Base-by-base conservation (phyloP, 2,329 filamentous ascomycete species). In the Teratosphaeria epicoccoides region DNA sequence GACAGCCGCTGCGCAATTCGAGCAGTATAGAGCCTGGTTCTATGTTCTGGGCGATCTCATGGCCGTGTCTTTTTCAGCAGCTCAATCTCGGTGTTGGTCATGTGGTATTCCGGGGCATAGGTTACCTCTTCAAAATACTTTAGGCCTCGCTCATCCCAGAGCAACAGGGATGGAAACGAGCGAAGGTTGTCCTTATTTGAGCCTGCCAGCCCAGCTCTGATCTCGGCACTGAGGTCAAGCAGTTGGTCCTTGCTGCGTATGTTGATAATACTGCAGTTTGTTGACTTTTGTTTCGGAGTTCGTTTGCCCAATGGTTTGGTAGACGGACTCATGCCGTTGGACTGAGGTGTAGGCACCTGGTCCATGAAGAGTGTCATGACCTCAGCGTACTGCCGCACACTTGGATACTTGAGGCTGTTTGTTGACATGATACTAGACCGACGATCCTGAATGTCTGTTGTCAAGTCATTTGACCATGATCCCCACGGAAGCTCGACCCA, bases 41-140 rank as follows among this genome's bases (percentile, higher is more conserved):
- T 3, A 49, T 49, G 26, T n/a, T 24, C 22, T 49, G 3, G n/a
- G 47, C 47, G 6, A 49, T 37, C n/a, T 37, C 47, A 10, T 40
- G 47, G 7, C 11, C n/a, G 47, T 49, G 47, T 22, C 12, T 43
- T 9, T 17, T 49, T 29, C n/a, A 49, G 47, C 28, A 49, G 28
- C 6, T 14, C 22, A 20, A 49, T 49, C 47, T 49, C 47, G 2
- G 47, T 22, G 22, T 49, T 49, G 17, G 47, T 49, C 11, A 49
- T 28, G 14, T 49, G 43, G 47, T 49, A 49, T n/a, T 49, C 26
- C 17, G 47, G 29, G 11, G 26, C 20, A 33, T 49, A 49, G 4
- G 47, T 49, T n/a, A 49, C 20, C 22, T 49, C 47, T 28, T 49
- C 47, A 22, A 49, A 49, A n/a, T 24, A 11, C 24, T 43, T 49